Evolutionary conservation across 495 filamentous ascomycete genomes (phyloP).

Genomic region (Thermothielavioides terrestris): DNA sequence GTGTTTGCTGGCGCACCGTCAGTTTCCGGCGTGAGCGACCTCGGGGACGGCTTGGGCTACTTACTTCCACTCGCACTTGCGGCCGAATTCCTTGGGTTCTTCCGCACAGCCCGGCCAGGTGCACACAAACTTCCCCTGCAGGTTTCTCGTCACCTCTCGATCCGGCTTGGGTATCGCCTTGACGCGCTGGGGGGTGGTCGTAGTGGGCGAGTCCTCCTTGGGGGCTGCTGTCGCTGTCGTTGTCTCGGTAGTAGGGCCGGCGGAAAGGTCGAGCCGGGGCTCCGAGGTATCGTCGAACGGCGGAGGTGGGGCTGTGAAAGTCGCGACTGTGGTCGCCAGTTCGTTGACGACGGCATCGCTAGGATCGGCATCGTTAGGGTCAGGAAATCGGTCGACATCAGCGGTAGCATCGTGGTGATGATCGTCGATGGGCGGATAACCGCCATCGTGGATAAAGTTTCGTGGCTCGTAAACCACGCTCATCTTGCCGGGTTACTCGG

Average conservation of each 20-base stretch:
- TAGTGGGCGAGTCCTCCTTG: slow-evolving; percentile 21
- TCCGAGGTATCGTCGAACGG: slow-evolving; percentile 16
- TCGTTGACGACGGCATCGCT: slow-evolving; percentile 25
- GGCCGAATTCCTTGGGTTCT: slow-evolving; percentile 52
- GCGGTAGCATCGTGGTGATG: slow-evolving; percentile 18
- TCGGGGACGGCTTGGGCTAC: slow-evolving; percentile 24
- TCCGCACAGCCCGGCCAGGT: slow-evolving; percentile 51
- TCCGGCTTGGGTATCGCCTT: slow-evolving; percentile 44
- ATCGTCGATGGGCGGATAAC: slow-evolving; percentile 29
- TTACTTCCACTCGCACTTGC: slow-evolving; percentile 91
- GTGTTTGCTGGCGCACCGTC: slow-evolving; percentile 57
- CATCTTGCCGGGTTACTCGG: slow-evolving; percentile 28
- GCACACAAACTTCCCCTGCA: slow-evolving; percentile 63
- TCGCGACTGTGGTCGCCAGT: slow-evolving; percentile 20
- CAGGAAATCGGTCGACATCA: slow-evolving; percentile 22
- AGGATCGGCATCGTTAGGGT: slow-evolving; percentile 25
- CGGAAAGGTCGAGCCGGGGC: slow-evolving; percentile 16
- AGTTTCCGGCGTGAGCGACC: neutral
- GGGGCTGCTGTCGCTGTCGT: slow-evolving; percentile 9
- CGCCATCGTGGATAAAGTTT: slow-evolving; percentile 27
- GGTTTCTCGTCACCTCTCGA: slow-evolving; percentile 45
- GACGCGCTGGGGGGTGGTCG: slow-evolving; percentile 27
- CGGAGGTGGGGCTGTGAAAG: slow-evolving; percentile 16
- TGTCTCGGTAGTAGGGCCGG: neutral
- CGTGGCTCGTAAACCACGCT: slow-evolving; percentile 35